Base-by-base conservation (phyloP, 2,329 filamentous ascomycete genomes). In the Coniochaeta sp. region DNA sequence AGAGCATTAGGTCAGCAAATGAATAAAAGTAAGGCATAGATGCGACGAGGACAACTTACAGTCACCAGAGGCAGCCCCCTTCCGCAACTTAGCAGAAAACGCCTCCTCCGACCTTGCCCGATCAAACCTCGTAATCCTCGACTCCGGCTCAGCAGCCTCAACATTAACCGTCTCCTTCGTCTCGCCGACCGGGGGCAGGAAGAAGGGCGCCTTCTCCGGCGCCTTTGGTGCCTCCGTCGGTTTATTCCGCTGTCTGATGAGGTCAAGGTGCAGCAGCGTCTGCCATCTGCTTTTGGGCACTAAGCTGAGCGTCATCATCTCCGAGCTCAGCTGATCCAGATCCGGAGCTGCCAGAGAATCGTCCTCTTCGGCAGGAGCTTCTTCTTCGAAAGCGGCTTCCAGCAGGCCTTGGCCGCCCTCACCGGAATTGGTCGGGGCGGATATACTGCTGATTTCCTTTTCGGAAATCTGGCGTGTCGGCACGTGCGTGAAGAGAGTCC, bases 171-270 rank as follows among this genome's bases (percentile, higher is more conserved):
- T 66, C 19, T 71, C 65, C 22, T 66, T 62, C 55, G 64, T 55
- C 14, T 71, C 74, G 7, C 81, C 79, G 5, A 88, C 77, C 0
- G 88, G 88, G 0, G 92, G 91, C 4, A 98, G 80, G 79, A 98
- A 98, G 80, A 98, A 98, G 0, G 95, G 96, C 0, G 93, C 93
- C 70, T 96, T 96, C 71, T 97, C 91, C 0, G 95, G 95, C 7
- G 87, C 84, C 76, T 97, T 97, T 17, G 93, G 93, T 0, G 93
- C 85, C 73, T 97, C 92, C 65, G 87, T 93, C 0, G 96, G 95
- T 74, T 95, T 96, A 76, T 99, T 99, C 63, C 95, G 89, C 74
- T 92, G 86, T 76, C 93, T 90, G 71, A 99, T 96, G 28, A 92
- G 78, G 70, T 99, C 95, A 2, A 99, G 82, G 72, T 99, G 91